Base-by-base conservation (phyloP, 345 rosid genomes). In the Passiflora organensis region DNA sequence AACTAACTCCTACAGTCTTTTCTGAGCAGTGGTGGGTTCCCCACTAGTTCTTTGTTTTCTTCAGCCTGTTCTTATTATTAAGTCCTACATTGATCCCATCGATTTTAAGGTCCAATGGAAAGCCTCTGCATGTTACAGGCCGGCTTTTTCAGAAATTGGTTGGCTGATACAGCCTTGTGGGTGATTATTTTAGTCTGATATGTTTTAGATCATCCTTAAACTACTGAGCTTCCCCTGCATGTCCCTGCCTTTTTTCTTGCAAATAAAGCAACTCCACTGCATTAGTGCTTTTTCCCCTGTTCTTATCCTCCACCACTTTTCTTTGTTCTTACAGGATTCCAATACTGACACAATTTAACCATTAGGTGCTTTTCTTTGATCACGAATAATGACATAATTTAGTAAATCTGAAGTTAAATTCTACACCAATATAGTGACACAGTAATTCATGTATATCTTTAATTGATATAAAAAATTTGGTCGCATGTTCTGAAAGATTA, bases 1-100 rank as follows among this genome's bases (percentile, higher is more conserved):
- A 58, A 50, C 34, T 51, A 58, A 43, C 65, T 24, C 20, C 36
- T 20, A 43, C 1, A 19, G 13, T 38, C 58, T 65, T 55, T 48
- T 8, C 34, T 62, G 58, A n/a, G 54, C 19, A 14, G 21, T 19
- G 65, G 65, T 72, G 76, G 60, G 32, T 71, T 56, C 54, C 58
- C 64, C 43, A 47, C 5, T 28, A 28, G 34, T 28, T 22, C 6
- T 18, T 58, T 48, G 52, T 43, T 51, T n/a, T 37, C 16, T 20
- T 43, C 22, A 23, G 13, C 39, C 13, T 36, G 13, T 6, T 5
- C 13, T 10, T 19, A 11, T 32, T 16, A 22, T 6, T 20, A 10
- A 22, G 6, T 6, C 22, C 6, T 48, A 6, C n/a, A 22, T 23
- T 13, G 17, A 10, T 19, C 21, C 43, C 0, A 15, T 55, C 39